phyloP scores from a whole-genome alignment of 176 grass and related monocot genomes.

The Alopecurus myosuroides region DNA sequence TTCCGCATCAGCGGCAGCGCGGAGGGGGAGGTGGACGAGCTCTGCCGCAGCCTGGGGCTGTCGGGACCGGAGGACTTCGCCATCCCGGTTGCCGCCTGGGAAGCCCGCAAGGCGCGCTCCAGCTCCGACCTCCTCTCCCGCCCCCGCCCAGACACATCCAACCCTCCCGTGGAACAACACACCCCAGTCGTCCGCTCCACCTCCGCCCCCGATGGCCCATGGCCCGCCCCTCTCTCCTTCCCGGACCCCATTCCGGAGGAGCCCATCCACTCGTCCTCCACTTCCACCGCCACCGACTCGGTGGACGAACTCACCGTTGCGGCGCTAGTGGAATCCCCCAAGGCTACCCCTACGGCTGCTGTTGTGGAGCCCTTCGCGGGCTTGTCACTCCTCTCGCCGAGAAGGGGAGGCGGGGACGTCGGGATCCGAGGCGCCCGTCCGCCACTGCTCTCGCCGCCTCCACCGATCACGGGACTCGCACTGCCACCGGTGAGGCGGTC shows the following conservation, averaged over 20 bases:
- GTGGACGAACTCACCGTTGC: constrained; percentile 10
- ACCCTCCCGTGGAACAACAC: neutral
- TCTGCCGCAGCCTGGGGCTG: constrained; percentile 75
- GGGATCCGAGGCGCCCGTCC: constrained; percentile 76
- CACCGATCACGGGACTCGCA: constrained; percentile 31
- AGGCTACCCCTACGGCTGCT: neutral
- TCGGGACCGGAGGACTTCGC: constrained; percentile 83
- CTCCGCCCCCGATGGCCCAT: constrained; percentile 29
- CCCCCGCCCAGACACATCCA: constrained; percentile 15
- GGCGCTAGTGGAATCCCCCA: neutral
- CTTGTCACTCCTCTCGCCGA: constrained; percentile 40
- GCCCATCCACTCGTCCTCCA: constrained; percentile 27
- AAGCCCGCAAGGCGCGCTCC: constrained; percentile 70
- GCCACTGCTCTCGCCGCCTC: constrained; percentile 64
- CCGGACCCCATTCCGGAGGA: constrained; percentile 47
- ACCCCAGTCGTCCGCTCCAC: constrained; percentile 20
- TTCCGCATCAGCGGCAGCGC: constrained; percentile 84
- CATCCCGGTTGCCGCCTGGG: constrained; percentile 64
- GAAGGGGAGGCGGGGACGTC: constrained; percentile 50
- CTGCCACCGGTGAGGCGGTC: constrained; percentile 48
- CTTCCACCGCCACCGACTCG: constrained; percentile 38
- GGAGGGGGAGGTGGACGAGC: constrained; percentile 77
- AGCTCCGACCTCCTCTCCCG: constrained; percentile 54
- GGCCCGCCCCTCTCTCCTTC: neutral
- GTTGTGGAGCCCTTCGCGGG: neutral